A percentile compares a stretch with the other conserved stretches of the same genome.
Conservation (phyloP, 2,329 filamentous ascomycete genomes). For the Rhexocercosporidium sp. region DNA sequence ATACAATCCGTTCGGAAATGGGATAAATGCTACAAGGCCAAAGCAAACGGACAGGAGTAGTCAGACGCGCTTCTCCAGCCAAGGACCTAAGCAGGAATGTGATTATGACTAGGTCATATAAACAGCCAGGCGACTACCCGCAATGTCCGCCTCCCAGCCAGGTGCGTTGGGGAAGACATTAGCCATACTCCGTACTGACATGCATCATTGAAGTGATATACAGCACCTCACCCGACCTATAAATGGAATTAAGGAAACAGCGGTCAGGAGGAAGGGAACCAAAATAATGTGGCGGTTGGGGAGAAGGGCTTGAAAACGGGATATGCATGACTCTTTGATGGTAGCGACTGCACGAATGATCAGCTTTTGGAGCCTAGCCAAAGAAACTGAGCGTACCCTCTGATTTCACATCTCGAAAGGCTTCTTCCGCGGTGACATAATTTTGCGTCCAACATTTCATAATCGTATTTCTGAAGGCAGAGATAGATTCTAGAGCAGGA, state of each 20-base stretch:
- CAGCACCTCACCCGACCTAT: too few relatives aligned
- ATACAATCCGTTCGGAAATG: conserved; percentile 2
- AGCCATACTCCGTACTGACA: too few relatives aligned
- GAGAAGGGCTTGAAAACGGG: too few relatives aligned
- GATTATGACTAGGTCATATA: neutral
- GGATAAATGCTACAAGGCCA: neutral
- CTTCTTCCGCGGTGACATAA: neutral
- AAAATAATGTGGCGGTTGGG: too few relatives aligned
- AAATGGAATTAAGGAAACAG: too few relatives aligned
- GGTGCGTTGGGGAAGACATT: too few relatives aligned
- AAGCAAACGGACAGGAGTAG: neutral
- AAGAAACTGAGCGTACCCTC: too few relatives aligned
- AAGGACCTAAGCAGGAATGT: neutral
- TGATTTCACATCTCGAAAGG: neutral
- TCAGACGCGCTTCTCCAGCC: neutral
- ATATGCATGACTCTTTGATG: too few relatives aligned
- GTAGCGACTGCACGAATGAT: too few relatives aligned
- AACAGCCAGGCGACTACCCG: neutral
- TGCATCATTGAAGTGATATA: too few relatives aligned
- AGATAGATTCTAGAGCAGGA: neutral
- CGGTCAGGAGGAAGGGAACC: too few relatives aligned
- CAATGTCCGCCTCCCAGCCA: conserved; percentile 5
- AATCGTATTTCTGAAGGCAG: neutral
- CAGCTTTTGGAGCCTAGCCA: too few relatives aligned
- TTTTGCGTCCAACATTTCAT: neutral